These are phyloP conservation scores for Eimeria acervulina DNA, from an alignment of 169 alveolate genomes.

Conservation along the genomic window DNA sequence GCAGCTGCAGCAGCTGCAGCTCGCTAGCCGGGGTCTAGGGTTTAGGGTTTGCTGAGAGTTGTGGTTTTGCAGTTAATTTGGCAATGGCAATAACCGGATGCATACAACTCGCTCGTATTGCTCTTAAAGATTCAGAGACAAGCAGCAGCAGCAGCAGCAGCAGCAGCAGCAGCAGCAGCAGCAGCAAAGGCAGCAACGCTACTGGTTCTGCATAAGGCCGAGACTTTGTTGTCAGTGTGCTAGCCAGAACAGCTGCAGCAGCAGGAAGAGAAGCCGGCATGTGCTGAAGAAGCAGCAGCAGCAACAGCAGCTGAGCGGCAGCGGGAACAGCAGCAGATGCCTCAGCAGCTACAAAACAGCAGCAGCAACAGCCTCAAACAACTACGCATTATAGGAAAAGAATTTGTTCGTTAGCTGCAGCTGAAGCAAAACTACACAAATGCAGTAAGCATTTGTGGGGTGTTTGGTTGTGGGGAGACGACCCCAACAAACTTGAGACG, in stretches of 20 bases:
- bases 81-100: slow-evolving; percentile 90
- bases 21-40: not conserved
- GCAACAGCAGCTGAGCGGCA: too few relatives aligned
- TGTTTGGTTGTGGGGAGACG: not conserved
- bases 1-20: too few relatives aligned
- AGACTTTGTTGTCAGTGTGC: not conserved
- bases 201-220: not conserved
- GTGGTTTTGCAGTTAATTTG: slow-evolving; percentile 83
- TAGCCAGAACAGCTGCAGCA: not conserved
- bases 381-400: not conserved
- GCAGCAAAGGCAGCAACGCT: too few relatives aligned
- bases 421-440: not conserved
- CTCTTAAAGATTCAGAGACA: not conserved
- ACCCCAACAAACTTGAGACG: too few relatives aligned
- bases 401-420: not conserved
- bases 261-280: not conserved
- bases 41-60: not conserved
- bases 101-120: slow-evolving; percentile 84
- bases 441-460: not conserved
- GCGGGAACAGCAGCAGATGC: too few relatives aligned
- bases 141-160: slow-evolving; percentile 13
- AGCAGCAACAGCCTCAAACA: not conserved
- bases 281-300: not conserved
- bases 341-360: not conserved
- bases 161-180: slow-evolving; percentile 41